These are phyloP conservation scores for Knufia petricola DNA, from an alignment of 2,329 filamentous ascomycete genomes.

Conservation along the genomic window DNA sequence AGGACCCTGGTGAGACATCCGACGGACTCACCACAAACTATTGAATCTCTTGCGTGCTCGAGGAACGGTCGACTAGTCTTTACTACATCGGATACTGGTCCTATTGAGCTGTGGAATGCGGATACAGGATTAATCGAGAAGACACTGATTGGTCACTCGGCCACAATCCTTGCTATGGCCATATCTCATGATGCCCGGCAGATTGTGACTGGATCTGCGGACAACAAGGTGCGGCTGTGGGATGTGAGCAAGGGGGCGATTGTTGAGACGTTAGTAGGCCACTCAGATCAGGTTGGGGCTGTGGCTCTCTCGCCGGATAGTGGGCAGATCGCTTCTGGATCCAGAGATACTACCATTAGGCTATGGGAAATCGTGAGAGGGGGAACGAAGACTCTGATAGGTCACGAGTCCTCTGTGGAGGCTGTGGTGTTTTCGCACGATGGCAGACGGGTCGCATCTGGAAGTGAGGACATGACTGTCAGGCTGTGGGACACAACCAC, in stretches of 20 bases:
- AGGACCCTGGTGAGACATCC: neutral
- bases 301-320: neutral
- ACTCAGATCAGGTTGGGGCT: neutral
- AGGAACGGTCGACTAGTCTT: neutral
- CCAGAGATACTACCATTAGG: neutral
- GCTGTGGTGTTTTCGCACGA: neutral
- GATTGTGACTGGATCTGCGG: constrained; percentile 13
- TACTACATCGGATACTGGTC: constrained; percentile 7
- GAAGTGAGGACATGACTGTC: constrained; percentile 10
- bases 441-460: neutral
- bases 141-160: neutral
- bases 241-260: neutral
- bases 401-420: neutral
- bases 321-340: neutral
- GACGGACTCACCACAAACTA: too few relatives aligned
- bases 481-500: constrained; percentile 14
- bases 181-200: constrained; percentile 18
- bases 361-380: neutral
- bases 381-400: neutral
- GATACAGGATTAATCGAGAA: neutral
- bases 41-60: neutral
- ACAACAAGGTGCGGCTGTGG: neutral
- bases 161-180: constrained; percentile 10
- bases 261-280: neutral
- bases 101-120: constrained; percentile 14